Evolutionary conservation across 2,329 filamentous ascomycete species (phyloP), one percentile per base, ranked within the genome.

Genomic region (Cladosporium sp.): DNA sequence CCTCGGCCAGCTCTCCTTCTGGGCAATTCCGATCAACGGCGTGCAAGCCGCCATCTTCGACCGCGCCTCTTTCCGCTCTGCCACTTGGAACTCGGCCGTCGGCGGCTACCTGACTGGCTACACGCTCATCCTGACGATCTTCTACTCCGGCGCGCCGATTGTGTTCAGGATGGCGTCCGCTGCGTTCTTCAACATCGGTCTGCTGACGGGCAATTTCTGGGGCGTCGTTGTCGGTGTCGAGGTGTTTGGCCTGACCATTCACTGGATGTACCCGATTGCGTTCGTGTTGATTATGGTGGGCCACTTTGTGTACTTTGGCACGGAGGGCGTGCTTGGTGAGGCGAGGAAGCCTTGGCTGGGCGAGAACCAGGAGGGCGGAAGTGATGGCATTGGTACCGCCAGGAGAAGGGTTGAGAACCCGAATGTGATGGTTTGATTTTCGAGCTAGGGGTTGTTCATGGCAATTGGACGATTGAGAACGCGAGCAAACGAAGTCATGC

Each of bases 141-240:
- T 98, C 73, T 98, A 98, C 76, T 84, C 84, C 7, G 76, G 93
- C 3, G 90, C 87, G 0, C 93, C 93, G 0, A 74, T 97, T 51
- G 79, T 98, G 58, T 85, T 97, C 72, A 88, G 93, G 59, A 86
- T 97, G 74, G 87, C 87, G 28, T 87, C 83, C 13, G 93, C 93
- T 2, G 92, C 91, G 16, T 96, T 98, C 73, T 95, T 96, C 77
- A 95, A 98, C 71, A 95, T 97, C 64, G 92, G 87, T 7, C 76
- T 98, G 59, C 77, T 98, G 55, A 97, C 93, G 2, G 89, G 85
- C 62, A 96, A 95, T 73, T 97, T 97, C 74, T 98, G 93, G 93
- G 91, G 90, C 59, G 86, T 95, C 57, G 86, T 95, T 60, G 92
- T 98, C 62, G 93, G 93, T 46, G 82, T 95, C 61, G 80, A 85